Evolutionary conservation across 1,284 basidiomycete genomes (phyloP).

Genomic region (Apiotrichum domesticum): DNA sequence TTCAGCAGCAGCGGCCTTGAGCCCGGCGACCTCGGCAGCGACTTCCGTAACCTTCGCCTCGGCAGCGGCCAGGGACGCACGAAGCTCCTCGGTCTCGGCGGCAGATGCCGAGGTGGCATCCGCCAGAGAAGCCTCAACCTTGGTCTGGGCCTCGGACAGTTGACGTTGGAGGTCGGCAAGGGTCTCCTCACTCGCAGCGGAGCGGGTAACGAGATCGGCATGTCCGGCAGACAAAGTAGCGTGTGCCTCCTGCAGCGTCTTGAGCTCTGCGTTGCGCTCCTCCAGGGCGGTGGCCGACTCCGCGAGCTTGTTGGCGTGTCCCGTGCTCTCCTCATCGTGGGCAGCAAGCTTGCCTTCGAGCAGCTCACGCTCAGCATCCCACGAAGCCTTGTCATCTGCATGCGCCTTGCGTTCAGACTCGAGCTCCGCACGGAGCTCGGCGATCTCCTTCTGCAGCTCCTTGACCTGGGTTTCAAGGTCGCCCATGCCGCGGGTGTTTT

Average conservation of each 20-base stretch:
- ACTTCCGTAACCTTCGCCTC: neutral
- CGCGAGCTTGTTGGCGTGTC: conserved; percentile 10
- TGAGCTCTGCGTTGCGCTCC: conserved; percentile 15
- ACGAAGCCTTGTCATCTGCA: conserved; percentile 8
- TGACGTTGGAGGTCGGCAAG: conserved; percentile 21
- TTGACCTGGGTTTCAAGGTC: conserved; percentile 17
- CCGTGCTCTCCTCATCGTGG: conserved; percentile 1
- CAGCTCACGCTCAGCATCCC: conserved; percentile 14
- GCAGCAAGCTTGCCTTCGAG: conserved; percentile 10
- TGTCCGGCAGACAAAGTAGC: conserved; percentile 18
- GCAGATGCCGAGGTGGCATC: neutral
- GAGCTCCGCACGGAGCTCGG: conserved; percentile 16
- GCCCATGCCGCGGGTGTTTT: conserved; percentile 11
- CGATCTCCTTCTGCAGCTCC: conserved; percentile 24
- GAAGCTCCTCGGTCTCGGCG: conserved; percentile 4
- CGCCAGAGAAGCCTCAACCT: conserved; percentile 8
- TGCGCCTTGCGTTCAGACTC: conserved; percentile 9
- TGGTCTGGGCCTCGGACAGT: conserved; percentile 16
- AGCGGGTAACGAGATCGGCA: conserved; percentile 18
- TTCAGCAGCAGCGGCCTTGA: conserved; percentile 1
- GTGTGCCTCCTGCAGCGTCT: conserved; percentile 20
- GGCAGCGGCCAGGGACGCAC: neutral
- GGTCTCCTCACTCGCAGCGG: conserved; percentile 16
- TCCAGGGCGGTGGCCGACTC: conserved; percentile 7
- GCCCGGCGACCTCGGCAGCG: neutral